Evolutionary conservation across 2,329 filamentous ascomycete genomes (phyloP), one percentile per base, ranked within the genome.

Genomic region (Penicillium fuscoglaucum): DNA sequence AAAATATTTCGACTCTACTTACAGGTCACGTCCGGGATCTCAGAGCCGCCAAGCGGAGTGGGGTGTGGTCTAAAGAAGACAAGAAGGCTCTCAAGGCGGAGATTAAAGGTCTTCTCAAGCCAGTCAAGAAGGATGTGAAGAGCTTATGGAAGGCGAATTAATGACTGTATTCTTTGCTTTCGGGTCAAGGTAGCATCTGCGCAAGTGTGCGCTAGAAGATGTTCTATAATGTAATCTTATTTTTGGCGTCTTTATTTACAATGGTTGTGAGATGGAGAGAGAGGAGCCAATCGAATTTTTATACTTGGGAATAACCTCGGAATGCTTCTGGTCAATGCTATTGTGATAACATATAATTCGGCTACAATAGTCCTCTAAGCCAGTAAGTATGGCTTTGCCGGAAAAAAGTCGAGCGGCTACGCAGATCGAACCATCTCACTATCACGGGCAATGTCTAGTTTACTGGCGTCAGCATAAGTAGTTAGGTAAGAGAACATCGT

Each of bases 51-150:
- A 61, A 61, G 43, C 52, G 29, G 15, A 52, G 39, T n/a, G 52
- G 48, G 4, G 45, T 33, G 13, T 61, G 59, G 59, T 37, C 59
- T 7, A 59, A 56, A 26, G 59, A 61, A n/a, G 57, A 61, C 2
- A 56, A 39, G 26, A 59, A 51, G 39, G 41, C 44, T 8, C 39
- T 55, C 9, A 61, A 61, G 43, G 40, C 39, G 5, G 59, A 61
- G 52, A 40, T 55, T 2, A 61, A 61, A 46, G 33, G 2, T 13
- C 39, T 61, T 10, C 52, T 55, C 13, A 59, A 51, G 33, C 51
- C 51, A 9, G 44, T 51, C 6, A 61, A 59, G 49, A 59, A 61
- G 44, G 52, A 55, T 15, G 17, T 61, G 10, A 61, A 56, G 48
- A 37, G 17, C 7, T 7, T 56, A 2, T 59, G 52, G 47, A 61